Evolutionary conservation across 2,329 filamentous ascomycete genomes (phyloP), one percentile per base, ranked within the genome.

Genomic region (Aureobasidium sp.): DNA sequence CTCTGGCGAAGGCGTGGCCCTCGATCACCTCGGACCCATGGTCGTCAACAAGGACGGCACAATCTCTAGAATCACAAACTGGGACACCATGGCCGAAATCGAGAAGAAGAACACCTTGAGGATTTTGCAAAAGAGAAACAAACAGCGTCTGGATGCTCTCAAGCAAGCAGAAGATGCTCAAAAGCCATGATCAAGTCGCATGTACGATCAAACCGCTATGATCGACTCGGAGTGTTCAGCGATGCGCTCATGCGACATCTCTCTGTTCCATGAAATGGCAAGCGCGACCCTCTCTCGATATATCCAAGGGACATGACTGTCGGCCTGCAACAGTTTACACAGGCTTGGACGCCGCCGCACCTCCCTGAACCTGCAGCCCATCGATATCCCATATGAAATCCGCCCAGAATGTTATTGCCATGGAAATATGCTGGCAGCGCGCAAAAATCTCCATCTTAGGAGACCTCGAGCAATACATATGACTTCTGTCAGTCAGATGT

Each of bases 31-130:
- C 27, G 88, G 89, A 0, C 89, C 89, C 1, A 78, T 91, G 68
- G 87, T 92, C 1, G 85, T 91, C 61, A 88, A 90, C 72, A 77
- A 79, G 64, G 87, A 92, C 72, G 89, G 89, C 22, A 86, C 86
- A 9, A 73, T 91, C 67, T 85, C 85, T 62, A 81, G 88, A 37
- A 88, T 92, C 68, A 75, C 80, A 39, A 91, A 92, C 72, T 92
- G 88, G 88, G 78, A 76, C 9, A 77, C 85, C 66, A 90, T 91
- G 88, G 82, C 82, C 2, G 83, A 84, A 29, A 79, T 84, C 7
- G 88, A 91, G 78, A 80, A 78, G 71, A 75, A 82, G 70, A 88
- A 85, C 69, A 89, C 88, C 41, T 66, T 91, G 70, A 79, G 85
- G 49, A 75, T 90, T 52, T 70, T 92, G 67, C 83, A 84, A 11